Conservation (phyloP, 2,329 filamentous ascomycete species). For the Fusarium incarnatum region DNA sequence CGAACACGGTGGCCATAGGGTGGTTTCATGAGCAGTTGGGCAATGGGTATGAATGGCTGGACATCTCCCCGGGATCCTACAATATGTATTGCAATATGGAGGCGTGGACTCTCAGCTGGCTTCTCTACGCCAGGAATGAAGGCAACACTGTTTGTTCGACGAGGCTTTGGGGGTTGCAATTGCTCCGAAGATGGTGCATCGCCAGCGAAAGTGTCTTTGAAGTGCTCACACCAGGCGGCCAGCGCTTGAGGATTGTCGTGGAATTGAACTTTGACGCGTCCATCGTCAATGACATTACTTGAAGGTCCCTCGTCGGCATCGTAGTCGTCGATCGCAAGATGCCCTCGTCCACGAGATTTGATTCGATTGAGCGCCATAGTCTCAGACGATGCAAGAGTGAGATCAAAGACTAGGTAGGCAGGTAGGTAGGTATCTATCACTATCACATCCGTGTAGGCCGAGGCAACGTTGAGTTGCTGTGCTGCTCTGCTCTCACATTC, state of each 20-base stretch:
- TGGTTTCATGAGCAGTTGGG: slow-evolving; percentile 55
- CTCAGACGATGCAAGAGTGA: too few relatives aligned
- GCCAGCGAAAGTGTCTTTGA: slow-evolving; percentile 28
- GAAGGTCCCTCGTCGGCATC: slow-evolving; percentile 37
- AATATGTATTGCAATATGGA: slow-evolving; percentile 51
- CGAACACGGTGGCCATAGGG: slow-evolving; percentile 65
- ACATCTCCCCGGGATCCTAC: slow-evolving; percentile 51
- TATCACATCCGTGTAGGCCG: background rate
- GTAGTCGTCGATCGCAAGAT: slow-evolving; percentile 42
- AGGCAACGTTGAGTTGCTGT: background rate
- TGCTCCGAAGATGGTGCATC: slow-evolving; percentile 15
- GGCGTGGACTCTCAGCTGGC: slow-evolving; percentile 35
- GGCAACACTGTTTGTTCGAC: slow-evolving; percentile 38
- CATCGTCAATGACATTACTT: slow-evolving; percentile 47
- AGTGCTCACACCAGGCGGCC: slow-evolving; percentile 44
- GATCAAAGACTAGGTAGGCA: background rate
- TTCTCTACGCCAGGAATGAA: slow-evolving; percentile 35
- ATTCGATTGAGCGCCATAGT: slow-evolving; percentile 48
- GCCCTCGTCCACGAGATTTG: slow-evolving; percentile 46
- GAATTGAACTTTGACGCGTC: slow-evolving; percentile 49
- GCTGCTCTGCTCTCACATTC: too few relatives aligned
- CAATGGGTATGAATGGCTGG: slow-evolving; percentile 70
- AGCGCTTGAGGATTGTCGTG: slow-evolving; percentile 46
- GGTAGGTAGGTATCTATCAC: background rate
- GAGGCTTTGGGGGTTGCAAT: slow-evolving; percentile 24